Evolutionary conservation across 208 protist species (phyloP).

Genomic region (Wallacemonas collosoma): DNA sequence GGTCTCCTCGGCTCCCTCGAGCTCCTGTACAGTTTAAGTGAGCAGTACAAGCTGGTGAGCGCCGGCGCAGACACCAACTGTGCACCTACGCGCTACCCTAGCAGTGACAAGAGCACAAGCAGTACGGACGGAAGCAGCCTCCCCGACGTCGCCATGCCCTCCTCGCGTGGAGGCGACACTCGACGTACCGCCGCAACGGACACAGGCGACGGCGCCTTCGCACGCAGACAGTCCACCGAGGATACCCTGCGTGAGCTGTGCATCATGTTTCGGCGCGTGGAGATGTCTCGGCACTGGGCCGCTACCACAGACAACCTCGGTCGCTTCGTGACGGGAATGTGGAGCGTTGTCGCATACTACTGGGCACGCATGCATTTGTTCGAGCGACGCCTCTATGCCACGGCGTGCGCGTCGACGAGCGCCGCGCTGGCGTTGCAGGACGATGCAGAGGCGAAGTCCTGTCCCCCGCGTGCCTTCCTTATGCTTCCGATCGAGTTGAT

Average conservation of each 20-base stretch:
- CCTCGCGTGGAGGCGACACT: background rate
- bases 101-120: background rate
- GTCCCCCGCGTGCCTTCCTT: conserved; percentile 19
- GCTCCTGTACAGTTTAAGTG: background rate
- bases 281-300: conserved; percentile 4
- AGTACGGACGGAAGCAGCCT: background rate
- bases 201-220: background rate
- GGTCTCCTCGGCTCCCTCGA: conserved; percentile 11
- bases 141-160: background rate
- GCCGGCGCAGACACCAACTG: background rate
- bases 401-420: background rate
- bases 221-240: background rate
- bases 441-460: conserved; percentile 4
- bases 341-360: conserved; percentile 21
- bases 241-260: conserved; percentile 10
- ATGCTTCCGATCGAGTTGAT: conserved; percentile 25
- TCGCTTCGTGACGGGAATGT: conserved; percentile 7
- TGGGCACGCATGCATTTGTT: conserved; percentile 29
- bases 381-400: conserved; percentile 18
- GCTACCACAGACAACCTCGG: background rate
- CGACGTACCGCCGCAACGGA: no score
- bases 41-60: conserved; percentile 3
- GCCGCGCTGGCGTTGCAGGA: background rate
- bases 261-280: background rate
- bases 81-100: background rate